These are phyloP conservation scores for Monosporascus sp. DNA, from an alignment of 2,329 filamentous ascomycete species.

Conservation along the genomic window DNA sequence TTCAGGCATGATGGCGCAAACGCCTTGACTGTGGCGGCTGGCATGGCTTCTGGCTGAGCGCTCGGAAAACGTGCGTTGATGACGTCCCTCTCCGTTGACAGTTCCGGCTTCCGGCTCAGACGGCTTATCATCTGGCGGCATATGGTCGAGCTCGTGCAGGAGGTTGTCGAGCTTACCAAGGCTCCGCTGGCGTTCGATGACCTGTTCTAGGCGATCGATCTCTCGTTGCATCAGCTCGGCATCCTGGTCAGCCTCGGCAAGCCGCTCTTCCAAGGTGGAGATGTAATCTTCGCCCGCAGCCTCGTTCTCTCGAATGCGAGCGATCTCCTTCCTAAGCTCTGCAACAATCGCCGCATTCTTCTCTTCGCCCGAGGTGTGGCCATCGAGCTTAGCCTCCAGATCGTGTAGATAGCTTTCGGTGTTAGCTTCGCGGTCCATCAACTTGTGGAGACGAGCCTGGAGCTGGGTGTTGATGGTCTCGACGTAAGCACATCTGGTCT, in stretches of 20 bases:
- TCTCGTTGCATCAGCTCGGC: conserved; percentile 95
- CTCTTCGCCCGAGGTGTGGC: conserved; percentile 85
- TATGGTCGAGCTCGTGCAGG: conserved; percentile 80
- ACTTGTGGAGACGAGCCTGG: conserved; percentile 83
- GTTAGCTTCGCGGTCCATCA: conserved; percentile 83
- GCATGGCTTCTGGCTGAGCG: conserved; percentile 51
- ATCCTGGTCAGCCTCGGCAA: conserved; percentile 94
- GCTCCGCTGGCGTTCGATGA: conserved; percentile 90
- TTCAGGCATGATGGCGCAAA: conserved; percentile 51
- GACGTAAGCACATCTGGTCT: conserved; percentile 87
- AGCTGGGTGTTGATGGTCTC: conserved; percentile 91
- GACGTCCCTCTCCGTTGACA: conserved; percentile 33
- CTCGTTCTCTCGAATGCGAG: conserved; percentile 84
- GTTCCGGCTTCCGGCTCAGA: conserved; percentile 27
- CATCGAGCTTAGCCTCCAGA: conserved; percentile 83
- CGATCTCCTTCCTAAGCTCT: conserved; percentile 87
- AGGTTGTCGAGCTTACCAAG: conserved; percentile 91
- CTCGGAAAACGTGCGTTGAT: conserved; percentile 40
- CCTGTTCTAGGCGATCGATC: conserved; percentile 87
- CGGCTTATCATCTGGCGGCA: conserved; percentile 55
- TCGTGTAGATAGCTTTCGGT: conserved; percentile 93
- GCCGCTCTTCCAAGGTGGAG: conserved; percentile 87
- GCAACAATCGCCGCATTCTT: conserved; percentile 80
- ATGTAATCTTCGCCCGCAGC: conserved; percentile 92
- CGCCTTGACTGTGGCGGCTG: conserved; percentile 45